These are phyloP conservation scores for Novakomyces olei DNA, from an alignment of 805 yeast genomes.

Conservation along the genomic window DNA sequence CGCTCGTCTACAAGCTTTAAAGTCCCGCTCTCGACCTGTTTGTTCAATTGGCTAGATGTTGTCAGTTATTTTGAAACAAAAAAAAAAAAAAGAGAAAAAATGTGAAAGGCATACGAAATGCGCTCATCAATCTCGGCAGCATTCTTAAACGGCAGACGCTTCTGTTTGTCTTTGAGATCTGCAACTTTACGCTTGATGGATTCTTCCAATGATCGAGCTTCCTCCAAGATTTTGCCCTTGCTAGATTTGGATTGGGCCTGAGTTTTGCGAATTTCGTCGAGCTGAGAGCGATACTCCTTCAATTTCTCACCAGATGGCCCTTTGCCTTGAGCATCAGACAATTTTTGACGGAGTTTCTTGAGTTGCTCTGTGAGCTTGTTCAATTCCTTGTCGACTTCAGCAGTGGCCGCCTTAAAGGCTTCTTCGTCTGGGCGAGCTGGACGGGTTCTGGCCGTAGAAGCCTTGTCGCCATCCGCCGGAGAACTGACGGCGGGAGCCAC, in stretches of 20 bases:
- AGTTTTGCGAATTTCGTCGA: slow-evolving; percentile 9
- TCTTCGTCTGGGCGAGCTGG: slow-evolving; percentile 3
- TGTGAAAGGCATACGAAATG: too few species aligned
- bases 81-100: too few species aligned
- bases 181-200: slow-evolving; percentile 1
- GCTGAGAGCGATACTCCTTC: slow-evolving; percentile 8
- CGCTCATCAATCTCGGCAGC: slow-evolving; percentile 49
- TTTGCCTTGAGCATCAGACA: too few species aligned
- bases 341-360: too few species aligned
- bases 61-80: slow-evolving; percentile 8
- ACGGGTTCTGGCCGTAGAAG: too few species aligned
- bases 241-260: slow-evolving; percentile 27
- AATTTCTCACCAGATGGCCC: slow-evolving; percentile 2
- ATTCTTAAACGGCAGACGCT: slow-evolving; percentile 18
- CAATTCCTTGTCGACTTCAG: not conserved
- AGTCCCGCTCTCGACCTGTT: slow-evolving; percentile 50
- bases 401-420: not conserved
- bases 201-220: not conserved
- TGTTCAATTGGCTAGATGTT: slow-evolving; percentile 45
- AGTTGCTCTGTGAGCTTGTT: too few species aligned
- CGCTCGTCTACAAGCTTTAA: slow-evolving; percentile 82
- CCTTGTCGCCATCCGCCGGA: too few species aligned
- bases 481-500: too few species aligned
- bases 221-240: slow-evolving; percentile 15
- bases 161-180: slow-evolving; percentile 1